A percentile compares a stretch with the other conserved stretches of the same genome.
Conservation (phyloP, 2,329 filamentous ascomycete genomes). For the Echinosphaeria canescens region DNA sequence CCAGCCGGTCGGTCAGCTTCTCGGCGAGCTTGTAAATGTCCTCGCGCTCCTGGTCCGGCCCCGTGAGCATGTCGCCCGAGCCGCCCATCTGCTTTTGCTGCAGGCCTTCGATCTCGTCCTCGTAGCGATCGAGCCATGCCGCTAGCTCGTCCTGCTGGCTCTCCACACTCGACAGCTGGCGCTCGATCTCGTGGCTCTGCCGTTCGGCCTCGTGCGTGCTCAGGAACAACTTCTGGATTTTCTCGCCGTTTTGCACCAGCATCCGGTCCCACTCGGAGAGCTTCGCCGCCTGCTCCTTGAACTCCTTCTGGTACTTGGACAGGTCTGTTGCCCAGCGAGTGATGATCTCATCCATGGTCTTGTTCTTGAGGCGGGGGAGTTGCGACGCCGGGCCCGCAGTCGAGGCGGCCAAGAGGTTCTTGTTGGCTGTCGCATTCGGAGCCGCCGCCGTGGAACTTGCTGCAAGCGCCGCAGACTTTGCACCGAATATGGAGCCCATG, state of each 20-base stretch:
- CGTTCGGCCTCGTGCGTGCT: constrained; percentile 88
- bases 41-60: constrained; percentile 89
- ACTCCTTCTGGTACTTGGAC: constrained; percentile 91
- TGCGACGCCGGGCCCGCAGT: constrained; percentile 66
- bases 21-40: constrained; percentile 91
- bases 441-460: constrained; percentile 3
- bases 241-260: constrained; percentile 82
- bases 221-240: constrained; percentile 82
- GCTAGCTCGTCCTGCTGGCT: constrained; percentile 83
- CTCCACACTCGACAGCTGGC: constrained; percentile 75
- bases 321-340: constrained; percentile 92
- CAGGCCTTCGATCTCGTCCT: constrained; percentile 77
- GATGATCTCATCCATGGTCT: constrained; percentile 98
- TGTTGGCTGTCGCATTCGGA: constrained; percentile 3
- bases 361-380: constrained; percentile 84
- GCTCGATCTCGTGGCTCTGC: constrained; percentile 82
- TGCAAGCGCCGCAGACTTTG: constrained; percentile 2
- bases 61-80: constrained; percentile 31
- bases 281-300: constrained; percentile 72
- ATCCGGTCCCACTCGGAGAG: constrained; percentile 83
- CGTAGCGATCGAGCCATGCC: constrained; percentile 75
- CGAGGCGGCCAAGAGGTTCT: constrained; percentile 50
- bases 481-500: constrained; percentile 9
- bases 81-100: constrained; percentile 47
- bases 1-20: constrained; percentile 73